A percentile compares a stretch with the other conserved stretches of the same genome.
Conservation (phyloP, 176 grass and related monocot species). For the Leersia perrieri region DNA sequence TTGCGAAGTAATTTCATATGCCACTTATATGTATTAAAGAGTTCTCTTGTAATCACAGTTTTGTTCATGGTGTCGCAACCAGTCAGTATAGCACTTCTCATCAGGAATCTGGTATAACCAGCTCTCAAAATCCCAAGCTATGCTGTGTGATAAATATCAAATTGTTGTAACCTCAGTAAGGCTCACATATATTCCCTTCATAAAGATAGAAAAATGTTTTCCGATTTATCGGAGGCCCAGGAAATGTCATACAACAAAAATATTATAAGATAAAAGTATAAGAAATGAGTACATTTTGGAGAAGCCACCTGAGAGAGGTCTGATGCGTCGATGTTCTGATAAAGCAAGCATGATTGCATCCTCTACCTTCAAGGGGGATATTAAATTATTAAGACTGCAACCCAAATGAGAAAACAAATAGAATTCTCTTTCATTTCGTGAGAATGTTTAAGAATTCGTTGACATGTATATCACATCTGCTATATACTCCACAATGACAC, state of each 20-base stretch:
- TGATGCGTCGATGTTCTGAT: slow-evolving; percentile 70
- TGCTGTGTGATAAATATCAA: neutral
- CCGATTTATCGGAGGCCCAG: neutral
- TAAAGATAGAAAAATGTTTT: neutral
- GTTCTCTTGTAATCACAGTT: neutral
- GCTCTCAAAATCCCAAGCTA: neutral
- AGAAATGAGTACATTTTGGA: slow-evolving; percentile 64
- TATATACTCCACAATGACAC: slow-evolving; percentile 24
- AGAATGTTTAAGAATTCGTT: slow-evolving; percentile 25
- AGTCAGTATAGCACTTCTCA: neutral
- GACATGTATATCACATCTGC: slow-evolving; percentile 3
- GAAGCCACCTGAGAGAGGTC: slow-evolving; percentile 73
- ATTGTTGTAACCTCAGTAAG: neutral
- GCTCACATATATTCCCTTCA: neutral
- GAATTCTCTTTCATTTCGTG: slow-evolving; percentile 1
- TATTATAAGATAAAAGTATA: slow-evolving; percentile 49
- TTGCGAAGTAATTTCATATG: neutral
- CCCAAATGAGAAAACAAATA: slow-evolving; percentile 22
- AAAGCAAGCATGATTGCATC: slow-evolving; percentile 85
- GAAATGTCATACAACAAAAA: slow-evolving; percentile 34
- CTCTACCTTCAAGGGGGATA: slow-evolving; percentile 76
- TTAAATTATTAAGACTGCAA: slow-evolving; percentile 9
- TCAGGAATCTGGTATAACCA: neutral
- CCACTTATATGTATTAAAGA: neutral
- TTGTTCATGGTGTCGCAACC: neutral